Base-by-base conservation (phyloP, 2,329 filamentous ascomycete species). In the Fusarium sp. region DNA sequence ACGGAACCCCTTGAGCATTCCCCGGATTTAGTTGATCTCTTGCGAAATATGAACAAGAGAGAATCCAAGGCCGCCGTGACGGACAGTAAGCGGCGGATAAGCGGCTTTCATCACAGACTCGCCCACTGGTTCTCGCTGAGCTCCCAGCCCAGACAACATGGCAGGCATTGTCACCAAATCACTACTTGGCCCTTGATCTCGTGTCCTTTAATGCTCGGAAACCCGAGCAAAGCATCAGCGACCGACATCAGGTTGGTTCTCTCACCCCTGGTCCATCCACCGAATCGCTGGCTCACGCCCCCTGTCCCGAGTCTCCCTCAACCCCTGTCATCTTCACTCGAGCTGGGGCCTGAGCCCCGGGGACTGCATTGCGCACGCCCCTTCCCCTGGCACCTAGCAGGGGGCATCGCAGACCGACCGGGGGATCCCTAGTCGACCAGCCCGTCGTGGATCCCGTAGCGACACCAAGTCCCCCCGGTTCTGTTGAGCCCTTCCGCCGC, bases 401-500 rank as follows among this genome's bases (percentile, higher is more conserved):
- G 34, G 43, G 39, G 40, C 46, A 41, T 58, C 11, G 43, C 57
- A 52, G 43, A 58, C 39, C 40, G 60, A 69, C 58, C 55, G 52
- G 68, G 57, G 68, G 58, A 56, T 56, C 44, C 57, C 62, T 67
- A 66, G 68, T 46, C 41, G 43, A 59, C 43, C 56, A 67, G 70
- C 65, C 63, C 68, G 66, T 72, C 67, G 50, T 65, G 72, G 68
- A 74, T 70, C 72, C 72, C 52, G 48, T 18, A 44, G 54, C 60
- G 52, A 57, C 48, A 23, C 62, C 62, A 65, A 52, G 65, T 46
- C 60, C 62, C 31, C 64, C 71, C 66, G 30, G 18, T 61, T 68
- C 63, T 62, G 56, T 64, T 63, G 66, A 69, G 73, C 72, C 66
- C 64, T 76, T 75, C 76, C 74, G 75, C 71, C 71, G 74, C 76